Base-by-base conservation (phyloP, 2,329 filamentous ascomycete species). In the Herpotrichia juniperi region DNA sequence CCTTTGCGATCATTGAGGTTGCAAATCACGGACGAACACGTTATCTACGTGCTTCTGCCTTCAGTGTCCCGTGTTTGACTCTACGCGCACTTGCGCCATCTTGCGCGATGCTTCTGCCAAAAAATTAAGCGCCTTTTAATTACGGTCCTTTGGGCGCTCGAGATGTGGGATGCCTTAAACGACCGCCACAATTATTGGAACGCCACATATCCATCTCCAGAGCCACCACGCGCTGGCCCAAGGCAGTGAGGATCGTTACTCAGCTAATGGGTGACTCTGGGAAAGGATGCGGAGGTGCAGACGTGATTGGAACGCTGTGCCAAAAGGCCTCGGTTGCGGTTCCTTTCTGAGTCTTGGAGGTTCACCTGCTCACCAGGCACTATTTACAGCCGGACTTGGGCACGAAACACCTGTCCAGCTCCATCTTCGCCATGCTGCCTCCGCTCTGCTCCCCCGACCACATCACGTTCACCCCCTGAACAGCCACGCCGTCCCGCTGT, bases 291-390 rank as follows among this genome's bases (percentile, higher is more conserved):
- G 44, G 34, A 39, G 46, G n/a, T 43, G 47, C 40, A 37, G 25
- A 46, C 57, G 51, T 69, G 67, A 70, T 70, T 69, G 66, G 67
- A 66, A 57, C 34, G 35, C 49, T 37, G 34, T 32, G 57, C 57
- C 56, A 22, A 22, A 47, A 45, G 32, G 45, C 45, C 39, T 45
- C 19, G 42, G 28, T 40, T 40, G 37, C 42, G 30, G 28, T 24
- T 12, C 28, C 44, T 21, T 16, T 8, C 44, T 47, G n/a, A 26
- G 31, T 37, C 22, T 37, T 42, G 48, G 52, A 55, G 51, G 54
- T 55, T 51, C 53, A 58, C 49, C 56, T 67, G 63, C 65, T 64
- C 64, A 63, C 57, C 54, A 61, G 59, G 58, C 56, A 54, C 44
- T 53, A 39, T 53, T 44, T 56, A 50, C 57, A 58, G 42, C 56